phyloP scores from a whole-genome alignment of 2,329 filamentous ascomycete species.

The Aspergillus pseudoterreus region DNA sequence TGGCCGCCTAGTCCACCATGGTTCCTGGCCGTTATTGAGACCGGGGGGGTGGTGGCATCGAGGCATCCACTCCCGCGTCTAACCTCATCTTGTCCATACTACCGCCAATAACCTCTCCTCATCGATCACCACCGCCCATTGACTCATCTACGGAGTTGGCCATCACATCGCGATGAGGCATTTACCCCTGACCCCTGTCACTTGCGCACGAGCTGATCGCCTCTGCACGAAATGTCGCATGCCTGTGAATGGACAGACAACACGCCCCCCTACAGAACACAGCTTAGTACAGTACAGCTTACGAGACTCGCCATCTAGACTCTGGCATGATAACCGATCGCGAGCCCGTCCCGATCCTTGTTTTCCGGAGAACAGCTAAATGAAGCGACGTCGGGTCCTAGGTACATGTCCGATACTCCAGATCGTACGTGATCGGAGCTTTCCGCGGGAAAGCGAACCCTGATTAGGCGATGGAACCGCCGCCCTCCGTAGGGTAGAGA shows the following conservation, averaged over 20 bases:
- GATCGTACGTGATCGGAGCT: conserved; percentile 2
- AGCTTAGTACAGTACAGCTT: too few relatives aligned
- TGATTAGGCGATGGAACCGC: background rate
- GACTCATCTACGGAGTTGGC: background rate
- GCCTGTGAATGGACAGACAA: too few relatives aligned
- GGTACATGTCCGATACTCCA: background rate
- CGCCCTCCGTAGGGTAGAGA: background rate
- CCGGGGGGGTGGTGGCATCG: background rate
- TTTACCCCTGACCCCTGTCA: too few relatives aligned
- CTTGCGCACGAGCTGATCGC: too few relatives aligned
- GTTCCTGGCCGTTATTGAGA: conserved; percentile 1
- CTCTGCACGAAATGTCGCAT: too few relatives aligned
- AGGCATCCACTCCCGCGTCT: background rate
- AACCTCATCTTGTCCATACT: background rate
- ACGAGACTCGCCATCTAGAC: too few relatives aligned
- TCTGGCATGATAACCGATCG: too few relatives aligned
- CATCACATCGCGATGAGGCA: too few relatives aligned
- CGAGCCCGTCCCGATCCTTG: too few relatives aligned
- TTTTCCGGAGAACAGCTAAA: background rate
- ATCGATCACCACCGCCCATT: background rate
- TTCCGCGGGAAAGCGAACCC: conserved; percentile 8
- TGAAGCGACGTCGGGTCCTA: background rate
- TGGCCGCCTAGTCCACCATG: background rate
- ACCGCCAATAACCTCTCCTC: background rate
- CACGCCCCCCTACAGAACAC: too few relatives aligned